Evolutionary conservation across 805 yeast species (phyloP).

Genomic region (Candida verbasci): DNA sequence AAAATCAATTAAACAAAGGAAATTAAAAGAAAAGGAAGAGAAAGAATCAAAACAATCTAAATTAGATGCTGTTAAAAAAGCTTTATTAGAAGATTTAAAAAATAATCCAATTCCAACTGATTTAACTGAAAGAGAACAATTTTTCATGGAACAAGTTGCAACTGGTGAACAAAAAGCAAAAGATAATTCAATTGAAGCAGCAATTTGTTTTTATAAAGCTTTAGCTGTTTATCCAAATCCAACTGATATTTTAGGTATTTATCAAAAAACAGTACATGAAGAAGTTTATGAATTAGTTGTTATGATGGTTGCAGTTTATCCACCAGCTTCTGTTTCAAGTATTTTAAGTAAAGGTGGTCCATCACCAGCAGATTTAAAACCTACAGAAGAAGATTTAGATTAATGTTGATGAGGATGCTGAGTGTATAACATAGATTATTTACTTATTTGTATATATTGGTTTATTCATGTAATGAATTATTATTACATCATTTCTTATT

Average conservation of each 20-base stretch:
- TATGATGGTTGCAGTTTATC: constrained; percentile 84
- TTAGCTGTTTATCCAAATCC: constrained; percentile 93
- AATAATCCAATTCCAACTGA: constrained; percentile 74
- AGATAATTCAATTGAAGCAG: constrained; percentile 69
- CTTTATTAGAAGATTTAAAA: constrained; percentile 59
- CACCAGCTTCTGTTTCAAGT: constrained; percentile 75
- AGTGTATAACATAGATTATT: background rate
- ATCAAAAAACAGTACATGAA: constrained; percentile 83
- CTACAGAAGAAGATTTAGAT: constrained; percentile 32
- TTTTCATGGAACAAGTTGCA: constrained; percentile 80
- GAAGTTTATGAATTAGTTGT: constrained; percentile 78
- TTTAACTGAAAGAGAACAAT: constrained; percentile 64
- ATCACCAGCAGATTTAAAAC: constrained; percentile 17
- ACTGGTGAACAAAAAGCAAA: constrained; percentile 77
- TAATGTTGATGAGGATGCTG: constrained; percentile 7
- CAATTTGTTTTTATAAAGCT: constrained; percentile 89
- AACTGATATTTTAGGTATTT: constrained; percentile 81
- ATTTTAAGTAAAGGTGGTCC: constrained; percentile 45
- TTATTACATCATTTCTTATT: too few relatives aligned
- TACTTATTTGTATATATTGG: constrained; percentile 3
- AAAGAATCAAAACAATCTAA: constrained; percentile 48
- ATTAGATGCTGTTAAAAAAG: constrained; percentile 55
- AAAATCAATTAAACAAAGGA: constrained; percentile 57
- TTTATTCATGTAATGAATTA: too few relatives aligned
- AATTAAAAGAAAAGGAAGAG: constrained; percentile 19